phyloP scores from a whole-genome alignment of 2,329 filamentous ascomycete species.

The Pseudogymnoascus sp. region DNA sequence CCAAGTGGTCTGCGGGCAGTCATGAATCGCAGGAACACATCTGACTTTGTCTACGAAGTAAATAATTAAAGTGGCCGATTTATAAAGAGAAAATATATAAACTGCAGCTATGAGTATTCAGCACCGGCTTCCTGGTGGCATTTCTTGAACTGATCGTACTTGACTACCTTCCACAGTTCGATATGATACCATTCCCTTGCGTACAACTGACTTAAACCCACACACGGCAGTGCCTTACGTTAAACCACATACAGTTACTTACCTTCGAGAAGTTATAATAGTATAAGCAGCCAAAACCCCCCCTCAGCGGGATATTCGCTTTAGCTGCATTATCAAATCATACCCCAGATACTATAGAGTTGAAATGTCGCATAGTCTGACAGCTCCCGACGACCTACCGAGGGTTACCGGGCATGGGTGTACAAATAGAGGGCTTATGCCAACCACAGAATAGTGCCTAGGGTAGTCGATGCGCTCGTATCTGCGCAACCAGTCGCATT shows the following conservation, averaged over 20 bases:
- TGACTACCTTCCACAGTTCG: neutral
- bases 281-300: neutral
- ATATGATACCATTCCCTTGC: neutral
- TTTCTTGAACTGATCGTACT: neutral
- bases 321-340: neutral
- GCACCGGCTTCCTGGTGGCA: neutral
- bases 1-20: neutral
- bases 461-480: neutral
- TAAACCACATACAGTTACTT: neutral
- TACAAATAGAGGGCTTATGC: neutral
- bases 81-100: neutral
- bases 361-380: neutral
- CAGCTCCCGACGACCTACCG: neutral
- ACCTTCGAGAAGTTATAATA: neutral
- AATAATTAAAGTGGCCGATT: neutral
- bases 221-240: neutral
- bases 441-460: neutral
- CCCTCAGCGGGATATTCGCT: neutral
- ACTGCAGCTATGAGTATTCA: neutral
- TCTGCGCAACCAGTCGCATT: neutral
- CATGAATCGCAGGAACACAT: neutral
- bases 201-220: neutral
- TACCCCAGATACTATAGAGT: neutral
- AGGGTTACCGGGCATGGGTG: neutral
- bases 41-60: neutral